A percentile compares a stretch with the other conserved stretches of the same genome.
Conservation (phyloP, 2,329 filamentous ascomycete species). For the Trichoderma sp. region DNA sequence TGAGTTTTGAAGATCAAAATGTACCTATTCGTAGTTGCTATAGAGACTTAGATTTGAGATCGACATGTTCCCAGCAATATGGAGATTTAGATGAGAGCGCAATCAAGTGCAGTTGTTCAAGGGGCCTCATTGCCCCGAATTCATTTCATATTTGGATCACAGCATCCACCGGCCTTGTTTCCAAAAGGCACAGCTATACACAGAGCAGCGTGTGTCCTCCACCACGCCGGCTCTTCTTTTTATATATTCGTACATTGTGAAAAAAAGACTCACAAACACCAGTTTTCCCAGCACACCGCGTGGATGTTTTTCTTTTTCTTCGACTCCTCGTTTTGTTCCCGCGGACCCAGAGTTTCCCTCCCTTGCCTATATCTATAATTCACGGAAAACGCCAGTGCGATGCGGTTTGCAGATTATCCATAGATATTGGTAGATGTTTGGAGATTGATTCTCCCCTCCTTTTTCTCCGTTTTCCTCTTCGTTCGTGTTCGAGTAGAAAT, state of each 20-base stretch:
- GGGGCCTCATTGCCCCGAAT: neutral
- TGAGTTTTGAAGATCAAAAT: neutral
- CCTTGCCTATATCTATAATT: slow-evolving; percentile 32
- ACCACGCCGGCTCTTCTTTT: neutral
- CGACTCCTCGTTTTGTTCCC: neutral
- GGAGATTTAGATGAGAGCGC: neutral
- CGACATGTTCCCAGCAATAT: neutral
- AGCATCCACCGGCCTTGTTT: slow-evolving; percentile 2
- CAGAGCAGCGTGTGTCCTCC: neutral
- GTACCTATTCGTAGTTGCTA: too few species aligned
- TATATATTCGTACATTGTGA: slow-evolving; percentile 13
- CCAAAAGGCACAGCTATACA: slow-evolving; percentile 11
- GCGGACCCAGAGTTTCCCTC: slow-evolving; percentile 12
- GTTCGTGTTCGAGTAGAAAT: slow-evolving; percentile 21
- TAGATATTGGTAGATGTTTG: slow-evolving; percentile 17
- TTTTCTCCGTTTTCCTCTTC: neutral
- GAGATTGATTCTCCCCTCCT: neutral
- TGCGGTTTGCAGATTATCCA: slow-evolving; percentile 32
- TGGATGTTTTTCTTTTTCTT: neutral
- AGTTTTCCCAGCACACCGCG: neutral
- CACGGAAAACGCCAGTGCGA: slow-evolving; percentile 38
- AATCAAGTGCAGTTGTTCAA: neutral
- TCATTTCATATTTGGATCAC: neutral
- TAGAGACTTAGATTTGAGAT: neutral
- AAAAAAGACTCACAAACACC: neutral